Base-by-base conservation (phyloP, 257 asterid genomes). In the Solanum ossicruentum region DNA sequence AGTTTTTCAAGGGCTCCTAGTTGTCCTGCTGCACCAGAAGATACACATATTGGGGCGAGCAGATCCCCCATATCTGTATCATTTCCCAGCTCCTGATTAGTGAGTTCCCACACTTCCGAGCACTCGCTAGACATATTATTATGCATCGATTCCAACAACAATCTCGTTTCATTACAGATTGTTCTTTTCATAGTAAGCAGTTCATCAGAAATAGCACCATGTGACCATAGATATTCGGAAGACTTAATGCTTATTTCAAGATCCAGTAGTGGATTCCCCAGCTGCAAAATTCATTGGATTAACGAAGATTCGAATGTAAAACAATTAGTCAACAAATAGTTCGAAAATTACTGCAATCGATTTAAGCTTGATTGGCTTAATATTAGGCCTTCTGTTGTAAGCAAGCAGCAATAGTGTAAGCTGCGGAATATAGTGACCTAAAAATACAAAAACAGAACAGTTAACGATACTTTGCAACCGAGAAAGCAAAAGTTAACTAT, bases 141-240 rank as follows among this genome's bases (percentile, higher is more conserved):
- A 56, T 66, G 55, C 28, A 58, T 51, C 8, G 10, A 13, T 80
- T 83, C 90, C 18, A 26, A 6, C 16, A 85, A 54, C 51, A 55
- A 56, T 58, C 87, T 85, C 28, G 88, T 79, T 7, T 84, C 82
- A 3, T 84, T 84, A 58, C 88, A 88, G 3, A 60, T 72, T 16
- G 78, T 88, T 84, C 39, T 88, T 78, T 54, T 81, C 72, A 88
- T 26, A 21, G 80, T 54, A 17, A 86, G 72, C 28, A 86, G 5
- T 18, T 88, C 89, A 55, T 84, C 86, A n/a, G 90, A 85, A 43
- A 85, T 88, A 6, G 45, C 75, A 54, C 88, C 90, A n/a, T 88
- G 88, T 21, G 80, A 83, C 90, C 90, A 88, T 63, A 88, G 32
- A 41, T 83, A 83, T 21, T 85, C 85, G 18, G 41, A 39, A 13